Conservation (phyloP, 306 rosid species). For the Cicer cuneatum region DNA sequence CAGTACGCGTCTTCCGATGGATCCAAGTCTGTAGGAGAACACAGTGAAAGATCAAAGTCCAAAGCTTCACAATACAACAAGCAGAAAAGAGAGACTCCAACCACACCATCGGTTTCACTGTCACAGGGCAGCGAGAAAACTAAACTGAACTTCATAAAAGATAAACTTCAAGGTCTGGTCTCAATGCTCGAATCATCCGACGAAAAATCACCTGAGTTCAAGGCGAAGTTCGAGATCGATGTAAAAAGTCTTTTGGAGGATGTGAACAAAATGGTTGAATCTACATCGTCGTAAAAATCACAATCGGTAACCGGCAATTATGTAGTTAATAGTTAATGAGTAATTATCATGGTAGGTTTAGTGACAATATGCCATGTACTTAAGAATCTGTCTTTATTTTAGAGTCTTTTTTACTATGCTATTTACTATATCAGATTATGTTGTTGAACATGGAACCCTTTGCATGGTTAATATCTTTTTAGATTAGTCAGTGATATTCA, state of each 20-base stretch:
- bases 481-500: conserved; percentile 37
- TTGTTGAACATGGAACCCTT: conserved; percentile 22
- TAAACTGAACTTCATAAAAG: conserved; percentile 53
- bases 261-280: conserved; percentile 63
- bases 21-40: conserved; percentile 56
- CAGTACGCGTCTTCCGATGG: conserved; percentile 37
- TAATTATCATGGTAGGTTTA: conserved; percentile 50
- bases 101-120: conserved; percentile 39
- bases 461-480: conserved; percentile 39
- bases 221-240: conserved; percentile 55
- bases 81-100: conserved; percentile 40
- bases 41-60: conserved; percentile 45
- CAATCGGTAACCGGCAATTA: conserved; percentile 17
- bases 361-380: conserved; percentile 34
- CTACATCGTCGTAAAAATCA: conserved; percentile 49
- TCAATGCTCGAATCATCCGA: conserved; percentile 59
- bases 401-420: conserved; percentile 26
- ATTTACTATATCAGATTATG: conserved; percentile 34
- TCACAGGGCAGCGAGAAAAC: conserved; percentile 46
- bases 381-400: conserved; percentile 24
- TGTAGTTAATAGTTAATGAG: conserved; percentile 44
- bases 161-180: conserved; percentile 61
- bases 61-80: conserved; percentile 40
- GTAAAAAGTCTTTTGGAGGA: conserved; percentile 65
- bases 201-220: conserved; percentile 47